These are phyloP conservation scores for Tolypocladium paradoxum DNA, from an alignment of 2,329 filamentous ascomycete species.

Conservation along the genomic window DNA sequence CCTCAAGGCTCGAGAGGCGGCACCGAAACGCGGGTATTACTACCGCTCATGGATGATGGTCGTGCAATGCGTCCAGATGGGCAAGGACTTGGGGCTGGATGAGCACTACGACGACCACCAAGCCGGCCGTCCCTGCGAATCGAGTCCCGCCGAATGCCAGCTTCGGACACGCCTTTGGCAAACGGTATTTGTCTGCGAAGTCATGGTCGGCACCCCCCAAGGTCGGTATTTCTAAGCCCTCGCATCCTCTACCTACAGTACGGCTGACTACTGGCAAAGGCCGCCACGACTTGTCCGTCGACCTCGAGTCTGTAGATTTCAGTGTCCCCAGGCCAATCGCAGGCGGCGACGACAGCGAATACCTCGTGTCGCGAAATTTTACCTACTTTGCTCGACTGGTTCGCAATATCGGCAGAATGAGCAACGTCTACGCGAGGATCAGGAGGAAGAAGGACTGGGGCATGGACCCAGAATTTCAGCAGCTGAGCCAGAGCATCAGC, in stretches of 20 bases:
- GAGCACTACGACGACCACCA: slow-evolving; percentile 76
- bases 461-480: slow-evolving; percentile 70
- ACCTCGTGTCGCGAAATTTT: slow-evolving; percentile 71
- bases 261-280: slow-evolving; percentile 33
- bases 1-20: slow-evolving; percentile 83
- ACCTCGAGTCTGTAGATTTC: slow-evolving; percentile 67
- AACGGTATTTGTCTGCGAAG: slow-evolving; percentile 71
- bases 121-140: slow-evolving; percentile 58
- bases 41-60: slow-evolving; percentile 96
- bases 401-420: slow-evolving; percentile 68
- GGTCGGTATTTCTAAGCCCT: slow-evolving; percentile 36
- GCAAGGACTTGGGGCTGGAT: slow-evolving; percentile 78
- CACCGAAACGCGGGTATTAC: slow-evolving; percentile 88
- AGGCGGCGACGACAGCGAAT: slow-evolving; percentile 64
- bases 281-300: slow-evolving; percentile 67
- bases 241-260: background rate
- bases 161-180: slow-evolving; percentile 87
- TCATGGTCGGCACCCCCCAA: slow-evolving; percentile 91
- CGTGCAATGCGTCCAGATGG: slow-evolving; percentile 87
- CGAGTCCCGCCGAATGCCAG: slow-evolving; percentile 62
- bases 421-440: slow-evolving; percentile 60
- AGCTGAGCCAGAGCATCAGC: slow-evolving; percentile 66
- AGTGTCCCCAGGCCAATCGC: slow-evolving; percentile 50
- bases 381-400: slow-evolving; percentile 70
- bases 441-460: slow-evolving; percentile 79